Percentiles rank a stretch among this genome's conserved stretches.
These are phyloP conservation scores for Vigna nakashimae DNA, from an alignment of 306 rosid genomes.

Conservation along the genomic window DNA sequence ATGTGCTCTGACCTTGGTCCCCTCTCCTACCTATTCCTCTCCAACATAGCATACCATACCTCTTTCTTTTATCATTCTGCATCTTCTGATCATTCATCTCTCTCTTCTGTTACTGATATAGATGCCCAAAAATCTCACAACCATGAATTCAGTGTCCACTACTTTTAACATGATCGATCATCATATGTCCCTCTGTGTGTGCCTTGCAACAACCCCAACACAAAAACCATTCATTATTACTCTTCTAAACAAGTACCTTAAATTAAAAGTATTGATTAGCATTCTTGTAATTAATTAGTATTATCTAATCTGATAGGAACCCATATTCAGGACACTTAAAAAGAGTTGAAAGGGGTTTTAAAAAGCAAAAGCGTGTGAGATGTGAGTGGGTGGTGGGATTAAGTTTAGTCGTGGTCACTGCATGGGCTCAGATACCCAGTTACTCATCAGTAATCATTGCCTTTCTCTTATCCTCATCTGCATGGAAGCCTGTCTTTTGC, in stretches of 20 bases:
- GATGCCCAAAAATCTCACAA: constrained; percentile 50
- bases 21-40: constrained; percentile 39
- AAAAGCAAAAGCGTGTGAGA: constrained; percentile 41
- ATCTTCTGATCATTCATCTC: constrained; percentile 23
- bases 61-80: constrained; percentile 34
- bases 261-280: not conserved
- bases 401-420: constrained; percentile 70
- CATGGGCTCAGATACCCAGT: constrained; percentile 61
- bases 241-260: no score
- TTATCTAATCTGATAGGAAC: constrained; percentile 38
- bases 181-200: constrained; percentile 23
- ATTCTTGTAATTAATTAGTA: not conserved
- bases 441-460: constrained; percentile 56
- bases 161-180: constrained; percentile 36
- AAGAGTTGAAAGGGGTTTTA: constrained; percentile 19
- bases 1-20: constrained; percentile 54
- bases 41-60: constrained; percentile 25
- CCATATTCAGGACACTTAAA: constrained; percentile 51
- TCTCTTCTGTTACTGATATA: constrained; percentile 46
- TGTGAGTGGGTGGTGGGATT: constrained; percentile 51
- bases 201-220: constrained; percentile 38
- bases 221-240: no score
- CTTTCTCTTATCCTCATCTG: constrained; percentile 52
- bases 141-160: constrained; percentile 81
- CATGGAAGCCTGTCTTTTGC: constrained; percentile 45